These are phyloP conservation scores for Tetragonia tetragonoides DNA, from an alignment of 148 eudicot species.

Conservation along the genomic window DNA sequence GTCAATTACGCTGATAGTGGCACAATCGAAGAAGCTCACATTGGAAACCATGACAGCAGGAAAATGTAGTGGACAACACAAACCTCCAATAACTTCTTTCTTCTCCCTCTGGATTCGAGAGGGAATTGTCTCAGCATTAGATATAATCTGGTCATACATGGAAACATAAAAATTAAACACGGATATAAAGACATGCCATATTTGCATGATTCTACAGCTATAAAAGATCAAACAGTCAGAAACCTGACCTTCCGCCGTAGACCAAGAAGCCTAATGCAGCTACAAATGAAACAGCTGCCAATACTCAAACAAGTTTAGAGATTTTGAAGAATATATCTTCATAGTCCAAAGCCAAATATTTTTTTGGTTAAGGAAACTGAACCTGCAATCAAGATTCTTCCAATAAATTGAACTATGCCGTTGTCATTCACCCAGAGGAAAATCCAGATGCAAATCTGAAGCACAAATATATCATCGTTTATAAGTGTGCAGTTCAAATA, in stretches of 20 bases:
- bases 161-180: slow-evolving; percentile 1
- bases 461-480: background rate
- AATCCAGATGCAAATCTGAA: slow-evolving; percentile 78
- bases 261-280: slow-evolving; percentile 75
- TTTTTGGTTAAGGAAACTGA: background rate
- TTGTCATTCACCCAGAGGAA: slow-evolving; percentile 67
- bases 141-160: slow-evolving; percentile 49
- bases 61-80: slow-evolving; percentile 14
- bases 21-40: too few species aligned
- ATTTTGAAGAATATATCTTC: background rate
- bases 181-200: background rate
- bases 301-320: background rate
- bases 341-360: background rate
- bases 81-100: slow-evolving; percentile 84
- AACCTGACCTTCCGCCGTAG: slow-evolving; percentile 43
- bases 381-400: slow-evolving; percentile 90
- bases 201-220: background rate
- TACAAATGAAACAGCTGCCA: slow-evolving; percentile 51
- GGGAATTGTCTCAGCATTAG: slow-evolving; percentile 71
- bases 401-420: slow-evolving; percentile 46
- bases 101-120: slow-evolving; percentile 79
- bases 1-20: too few species aligned
- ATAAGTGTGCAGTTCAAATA: background rate
- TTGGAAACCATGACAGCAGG: too few species aligned
- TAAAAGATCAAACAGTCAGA: slow-evolving; percentile 1